Conservation (phyloP, 2,329 filamentous ascomycete species). For the Paecilomyces sp. region DNA sequence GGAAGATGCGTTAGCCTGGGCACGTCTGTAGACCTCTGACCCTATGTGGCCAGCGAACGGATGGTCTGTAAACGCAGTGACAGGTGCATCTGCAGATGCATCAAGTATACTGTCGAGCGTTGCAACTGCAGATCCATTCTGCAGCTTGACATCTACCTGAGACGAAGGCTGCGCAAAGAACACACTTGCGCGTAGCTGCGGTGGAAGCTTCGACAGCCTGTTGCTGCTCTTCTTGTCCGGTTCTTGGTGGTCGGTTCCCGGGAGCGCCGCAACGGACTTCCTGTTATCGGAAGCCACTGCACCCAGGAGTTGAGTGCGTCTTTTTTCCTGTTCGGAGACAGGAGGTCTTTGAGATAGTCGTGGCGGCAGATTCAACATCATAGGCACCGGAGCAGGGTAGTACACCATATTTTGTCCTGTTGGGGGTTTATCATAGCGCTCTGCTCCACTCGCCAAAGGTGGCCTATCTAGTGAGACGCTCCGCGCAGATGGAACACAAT, state of each 20-base stretch:
- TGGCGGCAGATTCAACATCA: conserved; percentile 86
- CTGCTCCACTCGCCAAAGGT: conserved; percentile 31
- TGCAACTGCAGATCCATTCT: conserved; percentile 74
- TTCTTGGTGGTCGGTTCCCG: conserved; percentile 16
- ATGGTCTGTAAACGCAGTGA: conserved; percentile 87
- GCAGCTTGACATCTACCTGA: conserved; percentile 48
- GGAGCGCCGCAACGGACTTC: conserved; percentile 45
- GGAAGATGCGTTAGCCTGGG: conserved; percentile 19
- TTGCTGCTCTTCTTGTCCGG: conserved; percentile 14
- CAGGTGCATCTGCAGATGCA: conserved; percentile 79
- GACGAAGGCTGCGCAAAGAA: conserved; percentile 72
- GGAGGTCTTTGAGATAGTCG: conserved; percentile 71
- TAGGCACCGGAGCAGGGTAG: conserved; percentile 90
- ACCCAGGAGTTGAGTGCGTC: conserved; percentile 66
- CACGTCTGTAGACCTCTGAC: conserved; percentile 63
- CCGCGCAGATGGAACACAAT: conserved; percentile 29
- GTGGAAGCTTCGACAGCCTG: conserved; percentile 55
- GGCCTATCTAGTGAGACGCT: conserved; percentile 32
- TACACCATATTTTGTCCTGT: conserved; percentile 80
- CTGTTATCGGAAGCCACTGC: conserved; percentile 51
- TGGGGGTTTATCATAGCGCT: conserved; percentile 31
- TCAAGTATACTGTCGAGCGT: conserved; percentile 89
- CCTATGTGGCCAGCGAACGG: conserved; percentile 71
- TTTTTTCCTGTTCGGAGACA: conserved; percentile 56
- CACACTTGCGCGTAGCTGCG: conserved; percentile 80